phyloP scores from a whole-genome alignment of 148 eudicot genomes.

The Hydrangea macrophylla region DNA sequence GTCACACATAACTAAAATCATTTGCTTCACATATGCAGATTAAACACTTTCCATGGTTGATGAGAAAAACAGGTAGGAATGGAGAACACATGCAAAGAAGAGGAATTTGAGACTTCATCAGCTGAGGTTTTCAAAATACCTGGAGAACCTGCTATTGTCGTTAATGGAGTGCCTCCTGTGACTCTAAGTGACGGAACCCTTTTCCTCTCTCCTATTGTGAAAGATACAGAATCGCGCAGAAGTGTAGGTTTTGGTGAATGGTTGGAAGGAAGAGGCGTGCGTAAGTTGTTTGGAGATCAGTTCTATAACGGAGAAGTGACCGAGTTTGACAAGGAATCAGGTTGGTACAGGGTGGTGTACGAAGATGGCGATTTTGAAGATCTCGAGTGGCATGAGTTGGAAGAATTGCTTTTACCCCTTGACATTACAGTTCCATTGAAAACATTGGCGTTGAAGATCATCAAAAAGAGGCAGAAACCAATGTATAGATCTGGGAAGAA shows the following conservation, averaged over 20 bases:
- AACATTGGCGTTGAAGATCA: slow-evolving; percentile 50
- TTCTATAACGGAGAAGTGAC: slow-evolving; percentile 50
- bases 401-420: slow-evolving; percentile 56
- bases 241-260: slow-evolving; percentile 57
- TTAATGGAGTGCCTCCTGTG: slow-evolving; percentile 66
- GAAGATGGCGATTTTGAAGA: slow-evolving; percentile 89
- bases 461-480: slow-evolving; percentile 39
- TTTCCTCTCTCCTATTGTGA: slow-evolving; percentile 12
- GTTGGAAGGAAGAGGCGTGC: slow-evolving; percentile 70
- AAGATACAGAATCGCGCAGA: slow-evolving; percentile 22
- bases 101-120: slow-evolving; percentile 22
- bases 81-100: slow-evolving; percentile 31
- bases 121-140: slow-evolving; percentile 46
- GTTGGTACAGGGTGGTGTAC: slow-evolving; percentile 76
- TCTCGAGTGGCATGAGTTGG: slow-evolving; percentile 78
- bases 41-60: too few relatives aligned
- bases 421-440: slow-evolving; percentile 65
- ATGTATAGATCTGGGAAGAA: slow-evolving; percentile 18
- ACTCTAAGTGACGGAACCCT: slow-evolving; percentile 19
- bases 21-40: too few relatives aligned
- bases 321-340: slow-evolving; percentile 52
- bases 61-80: slow-evolving; percentile 16
- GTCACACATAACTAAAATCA: too few relatives aligned
- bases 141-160: slow-evolving; percentile 77
- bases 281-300: slow-evolving; percentile 49